Base-by-base conservation (phyloP, 2,329 filamentous ascomycete species). In the Colletotrichum aenigma region DNA sequence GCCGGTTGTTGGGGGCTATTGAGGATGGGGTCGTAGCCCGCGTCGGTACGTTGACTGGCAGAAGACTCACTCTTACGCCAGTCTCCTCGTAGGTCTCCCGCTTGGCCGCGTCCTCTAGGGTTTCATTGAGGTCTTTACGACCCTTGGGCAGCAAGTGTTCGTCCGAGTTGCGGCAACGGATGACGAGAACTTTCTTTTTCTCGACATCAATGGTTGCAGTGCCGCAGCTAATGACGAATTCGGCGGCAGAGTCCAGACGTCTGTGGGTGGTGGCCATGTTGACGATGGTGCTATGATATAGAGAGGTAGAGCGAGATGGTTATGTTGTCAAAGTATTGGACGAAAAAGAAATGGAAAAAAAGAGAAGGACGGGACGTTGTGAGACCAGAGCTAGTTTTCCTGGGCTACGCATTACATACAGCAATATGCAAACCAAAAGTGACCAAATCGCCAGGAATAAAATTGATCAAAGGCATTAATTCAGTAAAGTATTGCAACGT, bases 21-120 rank as follows among this genome's bases (percentile, higher is more conserved):
- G 56, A 32, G 26, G 56, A 32, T 32, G 56, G 26, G 32, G 16
- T 60, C 0, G 58, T 61, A 1, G 58, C 58, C 2, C 12, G 28
- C 18, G 58, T 24, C 0, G 26, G 2, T 3, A 61, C 24, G 1
- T 61, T 32, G 28, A 34, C 28, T 7, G 58, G 26, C 7, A 32
- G 16, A 6, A 61, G 28, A 2, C 13, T 3, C 9, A 36, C 69
- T 30, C 28, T 58, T 10, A 75, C 32, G 13, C 78, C 77, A 1
- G 75, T 69, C 76, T 78, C 78, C 66, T 79, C 78, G 30, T 71
- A 75, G 6, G 77, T 78, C 69, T 79, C 78, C 32, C 78, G 70
- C 36, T 61, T 43, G 9, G 77, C 78, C 16, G 78, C 65, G 6
- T 66, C 36, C 16, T 68, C 61, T 15, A 77, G 70, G 5, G 66